A percentile compares a stretch with the other conserved stretches of the same genome.
phyloP scores from a whole-genome alignment of 225 moss, liverwort and hornwort species.

The Marchantia polymorpha region DNA sequence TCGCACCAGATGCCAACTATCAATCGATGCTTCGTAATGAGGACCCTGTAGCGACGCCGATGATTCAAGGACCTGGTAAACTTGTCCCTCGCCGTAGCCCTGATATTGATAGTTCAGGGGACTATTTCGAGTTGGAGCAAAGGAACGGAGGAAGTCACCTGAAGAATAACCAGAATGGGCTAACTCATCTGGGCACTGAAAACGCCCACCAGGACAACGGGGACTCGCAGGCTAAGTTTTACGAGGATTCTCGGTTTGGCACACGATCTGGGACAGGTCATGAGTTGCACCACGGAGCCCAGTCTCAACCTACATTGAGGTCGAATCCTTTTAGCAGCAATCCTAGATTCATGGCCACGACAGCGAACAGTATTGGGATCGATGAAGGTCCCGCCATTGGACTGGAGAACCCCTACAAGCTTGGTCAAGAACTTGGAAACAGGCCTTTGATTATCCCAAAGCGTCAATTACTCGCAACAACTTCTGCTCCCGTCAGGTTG shows the following conservation, averaged over 20 bases:
- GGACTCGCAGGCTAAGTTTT: not conserved
- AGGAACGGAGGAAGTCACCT: conserved; percentile 25
- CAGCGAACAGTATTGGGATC: not conserved
- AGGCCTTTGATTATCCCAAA: not conserved
- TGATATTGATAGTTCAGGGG: conserved; percentile 19
- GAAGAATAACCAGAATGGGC: not conserved
- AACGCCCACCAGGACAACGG: conserved; percentile 1
- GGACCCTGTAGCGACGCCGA: conserved; percentile 15
- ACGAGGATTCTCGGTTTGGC: not conserved
- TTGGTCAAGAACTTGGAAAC: conserved; percentile 18
- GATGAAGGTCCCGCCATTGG: not conserved
- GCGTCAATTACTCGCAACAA: conserved; percentile 39
- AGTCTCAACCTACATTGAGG: conserved; percentile 17
- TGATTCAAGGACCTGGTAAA: conserved; percentile 19
- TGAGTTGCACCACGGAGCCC: not conserved
- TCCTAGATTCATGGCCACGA: conserved; percentile 4
- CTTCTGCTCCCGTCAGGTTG: conserved; percentile 43
- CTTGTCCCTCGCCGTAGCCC: conserved; percentile 15
- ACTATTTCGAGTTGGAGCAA: conserved; percentile 27
- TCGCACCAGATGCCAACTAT: conserved; percentile 31
- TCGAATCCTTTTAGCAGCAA: not conserved
- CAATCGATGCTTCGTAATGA: conserved; percentile 17
- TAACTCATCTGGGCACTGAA: not conserved
- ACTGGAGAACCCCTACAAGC: conserved; percentile 10
- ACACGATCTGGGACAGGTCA: not conserved